Conservation (phyloP, 2,329 filamentous ascomycete species). For the Pseudogymnoascus sp. region DNA sequence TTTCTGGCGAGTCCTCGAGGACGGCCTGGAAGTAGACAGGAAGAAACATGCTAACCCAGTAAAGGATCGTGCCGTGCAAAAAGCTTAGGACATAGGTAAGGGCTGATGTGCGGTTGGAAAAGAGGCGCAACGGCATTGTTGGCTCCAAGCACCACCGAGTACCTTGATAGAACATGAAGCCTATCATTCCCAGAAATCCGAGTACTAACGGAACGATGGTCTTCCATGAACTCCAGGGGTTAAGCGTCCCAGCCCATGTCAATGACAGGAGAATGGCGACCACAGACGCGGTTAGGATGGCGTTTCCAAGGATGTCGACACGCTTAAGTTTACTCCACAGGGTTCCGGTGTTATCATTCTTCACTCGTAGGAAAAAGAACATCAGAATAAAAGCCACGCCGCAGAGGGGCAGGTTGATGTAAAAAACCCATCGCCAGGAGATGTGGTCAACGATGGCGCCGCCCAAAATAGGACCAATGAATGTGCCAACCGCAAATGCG, state of each 20-base stretch:
- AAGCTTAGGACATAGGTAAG: conserved; percentile 2
- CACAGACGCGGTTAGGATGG: conserved; percentile 33
- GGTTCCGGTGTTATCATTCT: conserved; percentile 21
- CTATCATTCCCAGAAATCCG: background rate
- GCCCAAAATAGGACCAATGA: conserved; percentile 27
- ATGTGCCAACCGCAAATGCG: too few relatives aligned
- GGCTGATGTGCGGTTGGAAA: conserved; percentile 8
- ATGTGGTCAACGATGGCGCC: conserved; percentile 33
- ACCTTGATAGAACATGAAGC: conserved; percentile 9
- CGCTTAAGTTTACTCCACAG: conserved; percentile 29
- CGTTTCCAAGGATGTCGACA: conserved; percentile 39
- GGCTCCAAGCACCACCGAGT: conserved; percentile 6
- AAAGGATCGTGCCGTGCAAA: conserved; percentile 1
- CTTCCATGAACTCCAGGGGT: conserved; percentile 9
- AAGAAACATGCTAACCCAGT: conserved; percentile 9
- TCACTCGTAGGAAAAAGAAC: background rate
- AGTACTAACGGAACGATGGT: conserved; percentile 28
- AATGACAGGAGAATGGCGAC: conserved; percentile 34
- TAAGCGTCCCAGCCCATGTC: conserved; percentile 2
- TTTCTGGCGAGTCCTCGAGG: background rate
- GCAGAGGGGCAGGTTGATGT: conserved; percentile 13
- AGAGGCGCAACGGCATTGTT: conserved; percentile 8
- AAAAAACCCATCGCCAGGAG: conserved; percentile 20
- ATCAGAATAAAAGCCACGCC: conserved; percentile 7
- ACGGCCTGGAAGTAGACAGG: conserved; percentile 13